Evolutionary conservation across 805 yeast species (phyloP).

Genomic region (Candida montana): DNA sequence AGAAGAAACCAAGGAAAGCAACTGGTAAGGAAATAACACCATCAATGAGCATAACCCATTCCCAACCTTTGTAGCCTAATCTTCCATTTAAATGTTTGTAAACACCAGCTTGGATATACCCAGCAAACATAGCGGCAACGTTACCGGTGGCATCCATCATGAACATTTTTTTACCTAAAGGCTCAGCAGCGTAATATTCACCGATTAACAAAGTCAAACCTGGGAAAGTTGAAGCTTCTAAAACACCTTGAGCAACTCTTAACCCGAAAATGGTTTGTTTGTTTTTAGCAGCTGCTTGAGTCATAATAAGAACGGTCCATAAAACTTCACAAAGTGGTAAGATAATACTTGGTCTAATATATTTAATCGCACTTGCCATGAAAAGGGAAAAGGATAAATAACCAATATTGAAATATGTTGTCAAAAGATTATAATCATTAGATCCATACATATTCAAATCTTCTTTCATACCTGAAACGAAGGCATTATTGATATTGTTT

Average conservation of each 20-base stretch:
- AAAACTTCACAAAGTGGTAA: constrained; percentile 10
- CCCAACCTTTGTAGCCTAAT: constrained; percentile 39
- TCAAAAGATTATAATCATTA: constrained; percentile 41
- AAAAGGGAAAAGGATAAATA: constrained; percentile 5
- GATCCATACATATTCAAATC: constrained; percentile 47
- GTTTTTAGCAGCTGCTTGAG: constrained; percentile 4
- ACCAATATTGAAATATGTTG: constrained; percentile 11
- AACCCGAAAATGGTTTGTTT: constrained; percentile 6
- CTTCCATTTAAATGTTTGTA: constrained; percentile 31
- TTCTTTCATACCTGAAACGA: constrained; percentile 55
- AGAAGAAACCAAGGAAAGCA: constrained; percentile 39
- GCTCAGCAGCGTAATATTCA: constrained; percentile 8
- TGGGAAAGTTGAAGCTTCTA: constrained; percentile 12
- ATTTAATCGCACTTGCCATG: constrained; percentile 4
- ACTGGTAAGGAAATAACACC: constrained; percentile 43
- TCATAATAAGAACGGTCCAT: constrained; percentile 12
- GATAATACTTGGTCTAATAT: constrained; percentile 6
- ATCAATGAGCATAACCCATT: constrained; percentile 47
- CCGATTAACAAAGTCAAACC: constrained; percentile 9
- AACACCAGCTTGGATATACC: constrained; percentile 41
- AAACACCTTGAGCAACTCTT: constrained; percentile 11
- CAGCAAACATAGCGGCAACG: constrained; percentile 18
- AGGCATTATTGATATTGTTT: constrained; percentile 55
- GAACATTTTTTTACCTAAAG: constrained; percentile 10
- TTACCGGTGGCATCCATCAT: constrained; percentile 9